A percentile compares a stretch with the other conserved stretches of the same genome.
Conservation (phyloP, 768 basidiomycete genomes). For the Dioszegia crocea region DNA sequence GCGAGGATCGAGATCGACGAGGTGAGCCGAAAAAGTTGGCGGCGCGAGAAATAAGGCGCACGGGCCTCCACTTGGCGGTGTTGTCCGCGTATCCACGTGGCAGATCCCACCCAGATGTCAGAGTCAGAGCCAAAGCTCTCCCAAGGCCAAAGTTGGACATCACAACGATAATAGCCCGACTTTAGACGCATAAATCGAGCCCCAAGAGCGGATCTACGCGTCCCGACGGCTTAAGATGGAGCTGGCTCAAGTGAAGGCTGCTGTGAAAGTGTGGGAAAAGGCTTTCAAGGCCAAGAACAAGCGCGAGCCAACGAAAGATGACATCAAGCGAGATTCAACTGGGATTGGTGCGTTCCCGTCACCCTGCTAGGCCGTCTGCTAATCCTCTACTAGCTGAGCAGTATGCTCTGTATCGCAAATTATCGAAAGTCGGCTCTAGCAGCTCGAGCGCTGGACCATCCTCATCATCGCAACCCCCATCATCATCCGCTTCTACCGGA, state of each 20-base stretch:
- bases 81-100: too few species aligned
- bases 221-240: constrained; percentile 18
- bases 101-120: too few species aligned
- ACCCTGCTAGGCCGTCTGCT: neutral
- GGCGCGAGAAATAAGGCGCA: neutral
- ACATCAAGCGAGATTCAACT: constrained; percentile 48
- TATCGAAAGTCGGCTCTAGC: constrained; percentile 16
- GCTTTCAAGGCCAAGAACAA: constrained; percentile 43
- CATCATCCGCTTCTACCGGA: constrained; percentile 17
- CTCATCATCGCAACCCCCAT: constrained; percentile 16
- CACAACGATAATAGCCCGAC: too few species aligned
- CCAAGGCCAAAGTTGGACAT: too few species aligned
- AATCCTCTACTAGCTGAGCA: constrained; percentile 22
- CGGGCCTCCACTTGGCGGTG: too few species aligned
- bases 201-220: too few species aligned
- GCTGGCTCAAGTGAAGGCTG: constrained; percentile 42
- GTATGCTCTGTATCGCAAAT: constrained; percentile 35
- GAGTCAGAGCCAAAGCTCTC: too few species aligned
- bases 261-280: constrained; percentile 51
- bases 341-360: constrained; percentile 46
- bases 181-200: too few species aligned
- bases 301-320: constrained; percentile 48
- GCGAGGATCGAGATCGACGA: neutral
- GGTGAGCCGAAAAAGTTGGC: neutral
- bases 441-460: neutral